Evolutionary conservation across 768 basidiomycete species (phyloP).

Genomic region (Suillus subalutaceus): DNA sequence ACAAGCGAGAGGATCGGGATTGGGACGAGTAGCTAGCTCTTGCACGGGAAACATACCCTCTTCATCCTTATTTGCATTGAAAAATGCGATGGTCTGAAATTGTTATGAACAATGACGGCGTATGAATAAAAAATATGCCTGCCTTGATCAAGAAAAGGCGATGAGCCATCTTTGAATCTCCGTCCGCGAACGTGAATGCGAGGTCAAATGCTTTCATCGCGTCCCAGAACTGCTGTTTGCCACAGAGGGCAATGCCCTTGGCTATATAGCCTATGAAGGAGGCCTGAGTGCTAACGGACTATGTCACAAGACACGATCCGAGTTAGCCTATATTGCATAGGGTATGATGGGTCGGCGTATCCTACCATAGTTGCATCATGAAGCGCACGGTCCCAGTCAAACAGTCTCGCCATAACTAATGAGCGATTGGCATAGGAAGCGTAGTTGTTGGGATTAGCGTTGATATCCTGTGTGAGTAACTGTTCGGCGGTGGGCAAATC

Average conservation of each 20-base stretch:
- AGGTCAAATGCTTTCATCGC: not conserved
- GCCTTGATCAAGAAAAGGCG: not conserved
- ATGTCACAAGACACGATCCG: not conserved
- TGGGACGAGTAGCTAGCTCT: not conserved
- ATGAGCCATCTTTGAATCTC: not conserved
- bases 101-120: not conserved
- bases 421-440: not conserved
- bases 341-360: not conserved
- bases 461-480: not conserved
- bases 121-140: not conserved
- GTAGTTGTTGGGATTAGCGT: not conserved
- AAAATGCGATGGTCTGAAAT: too few relatives aligned
- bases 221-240: not conserved
- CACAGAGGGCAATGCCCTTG: not conserved
- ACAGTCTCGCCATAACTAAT: not conserved
- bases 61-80: too few relatives aligned
- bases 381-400: not conserved
- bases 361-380: not conserved
- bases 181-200: not conserved
- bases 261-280: not conserved
- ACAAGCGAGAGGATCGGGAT: not conserved
- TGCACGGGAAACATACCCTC: too few relatives aligned
- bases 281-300: not conserved
- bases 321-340: not conserved
- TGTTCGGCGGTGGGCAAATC: not conserved